Base-by-base conservation (phyloP, 163 green algal species). In the Smithsoniella earleae region DNA sequence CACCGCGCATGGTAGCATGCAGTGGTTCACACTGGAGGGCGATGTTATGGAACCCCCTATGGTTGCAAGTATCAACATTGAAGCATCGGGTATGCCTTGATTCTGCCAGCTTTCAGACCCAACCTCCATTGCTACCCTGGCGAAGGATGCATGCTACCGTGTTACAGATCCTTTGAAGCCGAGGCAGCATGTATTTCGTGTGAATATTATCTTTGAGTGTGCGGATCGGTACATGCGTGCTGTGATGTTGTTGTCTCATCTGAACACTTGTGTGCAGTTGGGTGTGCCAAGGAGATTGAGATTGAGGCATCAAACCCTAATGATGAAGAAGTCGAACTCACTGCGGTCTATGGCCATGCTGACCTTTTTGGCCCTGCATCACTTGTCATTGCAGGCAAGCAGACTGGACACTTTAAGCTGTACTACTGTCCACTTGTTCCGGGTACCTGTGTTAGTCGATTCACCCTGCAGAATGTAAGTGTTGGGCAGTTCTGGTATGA, bases 241-340 rank as follows among this genome's bases (percentile, higher is more conserved):
- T n/a, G n/a, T n/a, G n/a, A n/a, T n/a, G n/a, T n/a, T n/a, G n/a
- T n/a, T n/a, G n/a, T n/a, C n/a, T n/a, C n/a, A n/a, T n/a, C n/a
- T n/a, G n/a, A n/a, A n/a, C n/a, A n/a, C n/a, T n/a, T 49, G 13
- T 49, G 13, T 49, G 58, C 34, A 37, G 58, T 69, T 4, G 58
- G 58, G 6, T 8, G 27, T 25, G 58, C 58, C 20, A 69, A 69
- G 27, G 58, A 69, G 25, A 69, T 69, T n/a, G 22, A 69, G 27
- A 33, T 69, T 4, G 30, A 69, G 5, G 58, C 16, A 13, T 22
- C 8, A 30, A 69, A 69, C 20, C 58, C 58, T 45, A 43, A 33
- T 40, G 18, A 30, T 6, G 25, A 69, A 13, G 13, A 13, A 22
- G 27, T 69, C 4, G 5, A 37, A 13, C 58, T 69, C 30, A 69